These are phyloP conservation scores for Thuidium tamariscinum DNA, from an alignment of 225 moss, liverwort and hornwort genomes.

Conservation along the genomic window DNA sequence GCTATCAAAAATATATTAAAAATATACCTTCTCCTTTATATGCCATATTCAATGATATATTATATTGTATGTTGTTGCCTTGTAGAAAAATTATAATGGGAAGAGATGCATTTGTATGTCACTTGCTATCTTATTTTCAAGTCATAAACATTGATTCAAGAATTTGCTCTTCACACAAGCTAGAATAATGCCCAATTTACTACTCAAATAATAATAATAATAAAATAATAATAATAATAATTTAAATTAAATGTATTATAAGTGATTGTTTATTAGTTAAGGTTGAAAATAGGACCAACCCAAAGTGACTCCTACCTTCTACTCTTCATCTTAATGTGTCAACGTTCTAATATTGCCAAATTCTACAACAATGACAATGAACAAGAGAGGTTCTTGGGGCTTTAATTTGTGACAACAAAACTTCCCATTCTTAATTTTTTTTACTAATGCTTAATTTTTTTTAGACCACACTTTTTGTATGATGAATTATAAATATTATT, in stretches of 20 bases:
- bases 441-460: accelerated
- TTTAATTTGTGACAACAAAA: neutral
- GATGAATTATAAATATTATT: neutral
- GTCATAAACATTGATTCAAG: neutral
- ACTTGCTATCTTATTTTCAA: neutral
- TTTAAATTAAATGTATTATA: neutral
- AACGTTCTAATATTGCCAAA: accelerated
- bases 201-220: neutral
- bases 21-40: neutral
- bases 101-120: neutral
- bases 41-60: neutral
- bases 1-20: neutral
- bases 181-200: neutral
- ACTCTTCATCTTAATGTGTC: neutral
- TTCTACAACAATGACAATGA: accelerated
- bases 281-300: neutral
- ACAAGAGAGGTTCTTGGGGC: accelerated
- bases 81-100: neutral
- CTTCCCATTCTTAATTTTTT: neutral
- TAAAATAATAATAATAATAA: neutral
- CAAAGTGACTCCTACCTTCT: neutral
- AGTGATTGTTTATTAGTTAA: neutral
- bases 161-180: neutral
- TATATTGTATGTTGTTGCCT: neutral
- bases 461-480: neutral